Base-by-base conservation (phyloP, 169 alveolate species). In the Ichthyophthirius multifiliis region DNA sequence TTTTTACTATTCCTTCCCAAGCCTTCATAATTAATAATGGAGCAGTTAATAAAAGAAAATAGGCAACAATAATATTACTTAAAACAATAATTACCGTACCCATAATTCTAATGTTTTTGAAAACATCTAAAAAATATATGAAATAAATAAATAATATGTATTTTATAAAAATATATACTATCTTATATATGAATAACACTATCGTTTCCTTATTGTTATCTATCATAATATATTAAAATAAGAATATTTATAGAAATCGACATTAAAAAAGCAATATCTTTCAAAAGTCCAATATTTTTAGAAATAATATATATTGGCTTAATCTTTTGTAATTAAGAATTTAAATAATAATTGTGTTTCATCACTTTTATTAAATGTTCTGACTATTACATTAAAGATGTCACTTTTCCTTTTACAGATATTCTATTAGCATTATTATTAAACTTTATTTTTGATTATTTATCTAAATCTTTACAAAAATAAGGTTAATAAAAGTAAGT, bases 401-500 rank as follows among this genome's bases (percentile, higher is more conserved):
- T 81, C 15, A 81, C 86, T 55, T 81, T 81, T 5, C 82, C 86
- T 73, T 73, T 81, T 6, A 73, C 82, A 0, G 86, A 81, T 9
- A 81, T 81, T 71, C 86, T 81, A 27, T 71, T 81, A 7, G 82
- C 86, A 7, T 47, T 65, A 55, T 67, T 71, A 73, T 81, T 73
- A 34, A 81, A 81, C 15, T 67, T 32, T 9, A 76, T 81, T 41
- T 81, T 81, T 7, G 82, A 48, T 5, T 67, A 71, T 48, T 89
- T 89, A 73, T 89, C 88, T 55, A 89, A 75, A 35, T 86, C 76
- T 12, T 85, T 82, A 47, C 91, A 89, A 77, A 84, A 89, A 16
- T 90, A 90, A 7, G 82, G 83, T 64, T 64, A 43, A 32, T 84
- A 89, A 63, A 89, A 89, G 65, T 89, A 89, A 4, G 85, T 80